These are phyloP conservation scores for Lachancea lanzarotensis DNA, from an alignment of 805 yeast genomes.

Conservation along the genomic window DNA sequence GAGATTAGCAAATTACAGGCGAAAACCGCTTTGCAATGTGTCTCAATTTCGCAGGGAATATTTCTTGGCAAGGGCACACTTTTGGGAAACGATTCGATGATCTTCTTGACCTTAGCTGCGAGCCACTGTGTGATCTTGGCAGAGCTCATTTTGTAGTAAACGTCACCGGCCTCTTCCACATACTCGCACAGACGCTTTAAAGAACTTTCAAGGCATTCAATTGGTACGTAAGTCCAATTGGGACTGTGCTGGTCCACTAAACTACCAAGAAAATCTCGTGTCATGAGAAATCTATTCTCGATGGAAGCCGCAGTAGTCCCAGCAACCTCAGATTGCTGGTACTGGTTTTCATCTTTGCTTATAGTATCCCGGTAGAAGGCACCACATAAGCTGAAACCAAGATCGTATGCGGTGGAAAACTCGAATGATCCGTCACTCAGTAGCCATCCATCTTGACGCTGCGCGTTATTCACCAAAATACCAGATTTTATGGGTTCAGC, in stretches of 20 bases:
- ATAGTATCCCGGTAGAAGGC: slow-evolving; percentile 14
- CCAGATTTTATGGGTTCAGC: slow-evolving; percentile 23
- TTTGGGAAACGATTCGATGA: slow-evolving; percentile 36
- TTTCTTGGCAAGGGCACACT: slow-evolving; percentile 30
- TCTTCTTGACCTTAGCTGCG: slow-evolving; percentile 32
- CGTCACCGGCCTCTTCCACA: slow-evolving; percentile 39
- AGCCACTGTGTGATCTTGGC: slow-evolving; percentile 37
- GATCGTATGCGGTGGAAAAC: slow-evolving; percentile 18
- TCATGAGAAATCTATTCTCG: slow-evolving; percentile 23
- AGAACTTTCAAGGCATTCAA: slow-evolving; percentile 16
- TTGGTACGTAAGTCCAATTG: slow-evolving; percentile 20
- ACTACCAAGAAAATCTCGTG: slow-evolving; percentile 30
- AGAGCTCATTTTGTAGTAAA: slow-evolving; percentile 40
- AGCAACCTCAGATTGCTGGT: slow-evolving; percentile 4
- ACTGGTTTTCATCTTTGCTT: slow-evolving; percentile 19
- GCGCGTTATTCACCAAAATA: slow-evolving; percentile 16
- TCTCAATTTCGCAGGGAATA: slow-evolving; percentile 31
- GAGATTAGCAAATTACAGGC: slow-evolving; percentile 40
- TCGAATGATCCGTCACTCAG: slow-evolving; percentile 16
- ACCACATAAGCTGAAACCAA: slow-evolving; percentile 25
- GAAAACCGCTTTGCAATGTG: slow-evolving; percentile 32
- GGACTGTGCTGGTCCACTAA: slow-evolving; percentile 25
- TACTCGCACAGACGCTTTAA: slow-evolving; percentile 36
- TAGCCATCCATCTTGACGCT: slow-evolving; percentile 22
- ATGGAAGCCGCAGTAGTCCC: background rate